These are phyloP conservation scores for Chlorella sp. DNA, from an alignment of 139 green algal genomes.

Conservation along the genomic window DNA sequence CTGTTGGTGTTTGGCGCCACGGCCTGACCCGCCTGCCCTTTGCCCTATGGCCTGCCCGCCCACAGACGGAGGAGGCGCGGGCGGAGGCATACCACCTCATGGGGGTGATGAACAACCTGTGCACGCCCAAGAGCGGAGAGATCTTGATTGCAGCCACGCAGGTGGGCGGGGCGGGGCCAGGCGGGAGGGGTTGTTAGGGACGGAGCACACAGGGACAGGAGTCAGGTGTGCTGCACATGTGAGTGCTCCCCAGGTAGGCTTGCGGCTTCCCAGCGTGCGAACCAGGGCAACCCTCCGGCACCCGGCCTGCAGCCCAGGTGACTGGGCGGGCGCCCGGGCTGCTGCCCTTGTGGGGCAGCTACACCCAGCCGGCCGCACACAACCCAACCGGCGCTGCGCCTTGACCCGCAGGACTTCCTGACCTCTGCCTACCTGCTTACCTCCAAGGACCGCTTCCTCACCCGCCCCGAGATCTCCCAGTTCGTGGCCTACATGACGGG, in stretches of 20 bases:
- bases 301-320: no score
- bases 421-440: constrained; percentile 95
- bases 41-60: not conserved
- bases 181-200: no score
- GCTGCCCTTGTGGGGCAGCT: no score
- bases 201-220: no score
- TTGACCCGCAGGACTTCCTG: constrained; percentile 90
- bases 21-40: not conserved
- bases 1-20: no score
- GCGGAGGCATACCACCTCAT: constrained; percentile 93
- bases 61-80: constrained; percentile 94
- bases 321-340: no score
- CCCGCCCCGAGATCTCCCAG: constrained; percentile 73
- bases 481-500: constrained; percentile 74
- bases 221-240: no score
- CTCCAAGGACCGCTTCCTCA: constrained; percentile 81
- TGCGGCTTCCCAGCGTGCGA: no score
- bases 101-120: constrained; percentile 92
- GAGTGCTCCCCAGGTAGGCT: no score
- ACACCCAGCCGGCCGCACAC: no score
- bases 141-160: constrained; percentile 95
- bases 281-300: no score
- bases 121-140: constrained; percentile 97
- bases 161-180: constrained; percentile 24
- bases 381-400: not conserved